Evolutionary conservation across 2,329 filamentous ascomycete genomes (phyloP).

Genomic region (Ceratocystis ficicola): DNA sequence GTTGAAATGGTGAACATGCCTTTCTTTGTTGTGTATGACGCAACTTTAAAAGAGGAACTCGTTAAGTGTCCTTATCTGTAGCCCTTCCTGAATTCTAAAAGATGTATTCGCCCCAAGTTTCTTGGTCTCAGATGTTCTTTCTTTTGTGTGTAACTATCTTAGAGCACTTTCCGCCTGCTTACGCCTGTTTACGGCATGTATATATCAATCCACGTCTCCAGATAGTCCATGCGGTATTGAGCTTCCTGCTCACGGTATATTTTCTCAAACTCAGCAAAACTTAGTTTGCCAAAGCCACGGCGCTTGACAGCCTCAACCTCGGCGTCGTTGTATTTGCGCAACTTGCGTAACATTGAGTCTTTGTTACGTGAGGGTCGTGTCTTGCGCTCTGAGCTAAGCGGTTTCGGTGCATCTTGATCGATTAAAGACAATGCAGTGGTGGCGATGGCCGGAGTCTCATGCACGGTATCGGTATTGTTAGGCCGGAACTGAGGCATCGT

Average conservation of each 20-base stretch:
- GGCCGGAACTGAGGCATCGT: conserved; percentile 59
- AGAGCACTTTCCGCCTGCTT: neutral
- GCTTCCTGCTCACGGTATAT: conserved; percentile 57
- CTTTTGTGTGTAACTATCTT: neutral
- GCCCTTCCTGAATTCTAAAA: neutral
- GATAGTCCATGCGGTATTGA: conserved; percentile 58
- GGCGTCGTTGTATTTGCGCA: conserved; percentile 48
- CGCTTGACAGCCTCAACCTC: conserved; percentile 57
- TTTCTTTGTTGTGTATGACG: neutral
- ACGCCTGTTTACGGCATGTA: conserved; percentile 45
- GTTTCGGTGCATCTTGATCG: neutral
- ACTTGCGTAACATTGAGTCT: conserved; percentile 33
- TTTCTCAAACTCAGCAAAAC: conserved; percentile 64
- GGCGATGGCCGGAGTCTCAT: conserved; percentile 3
- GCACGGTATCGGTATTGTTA: conserved; percentile 32
- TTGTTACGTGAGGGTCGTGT: neutral
- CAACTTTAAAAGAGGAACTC: neutral
- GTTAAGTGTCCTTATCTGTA: neutral
- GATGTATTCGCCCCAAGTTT: neutral
- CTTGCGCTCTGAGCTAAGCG: neutral
- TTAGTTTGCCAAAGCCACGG: conserved; percentile 70
- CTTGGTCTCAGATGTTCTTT: neutral
- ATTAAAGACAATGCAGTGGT: neutral
- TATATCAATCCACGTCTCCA: conserved; percentile 84
- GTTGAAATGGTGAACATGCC: neutral